Evolutionary conservation across 768 basidiomycete species (phyloP).

Genomic region (Kwoniella sp.): DNA sequence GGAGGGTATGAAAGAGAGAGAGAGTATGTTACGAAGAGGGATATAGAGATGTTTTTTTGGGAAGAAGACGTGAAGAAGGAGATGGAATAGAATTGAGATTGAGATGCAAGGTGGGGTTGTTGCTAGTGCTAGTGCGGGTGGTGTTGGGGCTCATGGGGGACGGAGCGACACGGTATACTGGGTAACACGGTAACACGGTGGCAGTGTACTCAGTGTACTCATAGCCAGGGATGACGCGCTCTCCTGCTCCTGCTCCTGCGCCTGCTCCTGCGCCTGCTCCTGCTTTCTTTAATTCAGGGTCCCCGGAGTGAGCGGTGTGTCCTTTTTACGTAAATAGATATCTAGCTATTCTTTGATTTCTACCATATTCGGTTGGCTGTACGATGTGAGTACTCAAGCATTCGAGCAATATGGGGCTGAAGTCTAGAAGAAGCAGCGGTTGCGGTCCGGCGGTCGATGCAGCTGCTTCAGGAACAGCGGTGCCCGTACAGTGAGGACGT

Average conservation of each 20-base stretch:
- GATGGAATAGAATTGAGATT: background rate
- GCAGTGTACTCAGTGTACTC: no score
- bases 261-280: no score
- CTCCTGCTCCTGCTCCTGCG: background rate
- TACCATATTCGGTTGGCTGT: constrained; percentile 8
- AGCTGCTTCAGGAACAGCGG: no score
- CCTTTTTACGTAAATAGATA: constrained; percentile 16
- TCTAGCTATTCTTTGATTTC: background rate
- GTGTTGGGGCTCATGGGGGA: constrained; percentile 5
- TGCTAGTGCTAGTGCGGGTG: constrained; percentile 6
- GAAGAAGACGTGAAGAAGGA: background rate
- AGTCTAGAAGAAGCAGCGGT: no score
- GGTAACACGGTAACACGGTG: no score
- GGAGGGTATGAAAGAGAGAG: background rate
- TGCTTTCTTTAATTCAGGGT: background rate
- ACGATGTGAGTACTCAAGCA: constrained; percentile 4
- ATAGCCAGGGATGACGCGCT: constrained; percentile 18
- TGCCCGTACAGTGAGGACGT: no score
- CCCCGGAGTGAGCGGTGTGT: background rate
- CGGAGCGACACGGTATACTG: background rate
- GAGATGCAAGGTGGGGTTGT: constrained; percentile 3
- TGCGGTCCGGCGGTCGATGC: no score
- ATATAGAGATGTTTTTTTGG: background rate
- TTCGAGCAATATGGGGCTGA: no score
- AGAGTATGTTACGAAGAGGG: background rate